These are phyloP conservation scores for Cenococcum geophilum DNA, from an alignment of 495 filamentous ascomycete species.

Conservation along the genomic window DNA sequence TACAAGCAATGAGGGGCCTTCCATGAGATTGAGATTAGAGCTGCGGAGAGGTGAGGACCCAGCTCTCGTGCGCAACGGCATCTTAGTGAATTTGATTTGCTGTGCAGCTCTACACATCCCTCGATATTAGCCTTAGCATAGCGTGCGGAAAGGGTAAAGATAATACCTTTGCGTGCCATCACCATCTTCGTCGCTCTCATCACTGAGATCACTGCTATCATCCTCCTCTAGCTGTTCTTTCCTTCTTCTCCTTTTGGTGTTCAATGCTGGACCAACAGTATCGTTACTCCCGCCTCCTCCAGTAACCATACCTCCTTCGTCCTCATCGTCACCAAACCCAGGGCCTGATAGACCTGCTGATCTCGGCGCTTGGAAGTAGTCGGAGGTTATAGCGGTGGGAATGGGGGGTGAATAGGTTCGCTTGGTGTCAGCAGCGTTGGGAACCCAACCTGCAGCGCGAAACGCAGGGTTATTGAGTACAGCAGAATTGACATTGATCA, in stretches of 20 bases:
- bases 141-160: not conserved
- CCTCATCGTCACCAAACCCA: conserved; percentile 67
- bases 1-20: conserved; percentile 39
- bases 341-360: conserved; percentile 46
- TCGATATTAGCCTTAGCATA: not conserved
- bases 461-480: conserved; percentile 93
- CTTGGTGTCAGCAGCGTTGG: conserved; percentile 70
- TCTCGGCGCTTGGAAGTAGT: conserved; percentile 79
- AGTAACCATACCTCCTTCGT: conserved; percentile 76
- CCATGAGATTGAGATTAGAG: conserved; percentile 38
- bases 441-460: conserved; percentile 87
- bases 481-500: conserved; percentile 85
- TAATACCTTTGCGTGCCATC: conserved; percentile 46
- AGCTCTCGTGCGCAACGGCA: conserved; percentile 80
- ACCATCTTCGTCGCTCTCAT: conserved; percentile 88
- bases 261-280: conserved; percentile 58
- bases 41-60: conserved; percentile 79
- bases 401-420: conserved; percentile 95
- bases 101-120: conserved; percentile 48
- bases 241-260: conserved; percentile 45
- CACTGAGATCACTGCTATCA: conserved; percentile 92
- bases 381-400: conserved; percentile 78
- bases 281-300: conserved; percentile 66
- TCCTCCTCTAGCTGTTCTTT: conserved; percentile 86
- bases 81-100: conserved; percentile 90